Evolutionary conservation across 2,329 filamentous ascomycete species (phyloP).

Genomic region (Hymenoscyphus fraxineus): DNA sequence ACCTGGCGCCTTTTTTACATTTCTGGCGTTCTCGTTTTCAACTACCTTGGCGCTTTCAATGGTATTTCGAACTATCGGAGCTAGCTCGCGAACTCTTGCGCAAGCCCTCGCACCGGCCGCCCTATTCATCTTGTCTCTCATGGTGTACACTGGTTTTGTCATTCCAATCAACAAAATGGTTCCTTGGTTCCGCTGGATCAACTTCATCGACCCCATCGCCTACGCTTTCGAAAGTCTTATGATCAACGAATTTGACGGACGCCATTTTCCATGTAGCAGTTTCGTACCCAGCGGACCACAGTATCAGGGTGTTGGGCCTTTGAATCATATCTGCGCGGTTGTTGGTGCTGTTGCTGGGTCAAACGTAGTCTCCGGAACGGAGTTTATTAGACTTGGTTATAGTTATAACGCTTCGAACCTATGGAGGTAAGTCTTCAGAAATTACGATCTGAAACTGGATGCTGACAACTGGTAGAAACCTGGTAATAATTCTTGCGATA

Average conservation of each 20-base stretch:
- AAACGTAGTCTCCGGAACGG: conserved; percentile 52
- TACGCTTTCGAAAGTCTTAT: conserved; percentile 78
- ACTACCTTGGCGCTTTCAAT: conserved; percentile 62
- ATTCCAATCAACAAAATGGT: conserved; percentile 57
- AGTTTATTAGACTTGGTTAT: conserved; percentile 52
- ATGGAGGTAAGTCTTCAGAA: conserved; percentile 7
- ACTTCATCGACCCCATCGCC: conserved; percentile 55
- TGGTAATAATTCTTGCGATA: conserved; percentile 65
- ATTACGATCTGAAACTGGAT: background rate
- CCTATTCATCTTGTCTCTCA: conserved; percentile 37
- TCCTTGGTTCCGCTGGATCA: conserved; percentile 77
- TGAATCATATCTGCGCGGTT: conserved; percentile 47
- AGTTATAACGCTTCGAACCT: conserved; percentile 46
- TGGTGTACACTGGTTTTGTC: conserved; percentile 38
- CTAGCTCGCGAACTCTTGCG: conserved; percentile 65
- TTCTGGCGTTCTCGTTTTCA: conserved; percentile 38
- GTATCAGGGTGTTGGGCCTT: conserved; percentile 9
- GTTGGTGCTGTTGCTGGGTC: conserved; percentile 54
- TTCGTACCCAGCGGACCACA: conserved; percentile 27
- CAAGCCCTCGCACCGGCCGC: conserved; percentile 59
- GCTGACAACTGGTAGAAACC: conserved; percentile 41
- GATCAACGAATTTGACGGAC: conserved; percentile 68
- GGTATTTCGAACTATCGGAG: conserved; percentile 77
- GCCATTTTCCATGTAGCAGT: conserved; percentile 19
- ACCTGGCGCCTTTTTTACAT: conserved; percentile 78